Base-by-base conservation (phyloP, 2,329 filamentous ascomycete genomes). In the Fusarium tricinctum region DNA sequence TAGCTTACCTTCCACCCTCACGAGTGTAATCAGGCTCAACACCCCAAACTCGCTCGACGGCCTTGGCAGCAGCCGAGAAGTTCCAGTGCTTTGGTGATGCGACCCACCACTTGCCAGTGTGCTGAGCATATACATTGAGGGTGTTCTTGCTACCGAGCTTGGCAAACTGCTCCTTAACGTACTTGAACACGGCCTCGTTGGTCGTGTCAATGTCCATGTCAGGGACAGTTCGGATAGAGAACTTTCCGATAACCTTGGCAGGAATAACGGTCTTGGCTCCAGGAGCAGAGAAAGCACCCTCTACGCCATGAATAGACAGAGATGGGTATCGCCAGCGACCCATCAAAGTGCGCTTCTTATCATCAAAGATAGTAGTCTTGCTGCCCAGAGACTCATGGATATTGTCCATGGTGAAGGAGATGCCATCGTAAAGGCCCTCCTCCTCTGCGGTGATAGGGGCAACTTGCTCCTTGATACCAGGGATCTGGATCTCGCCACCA, bases 191-290 rank as follows among this genome's bases (percentile, higher is more conserved):
- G 44, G 91, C 86, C 77, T 89, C 87, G 82, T 97, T 97, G 75
- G 97, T 97, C 77, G 91, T 89, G 58, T 93, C 90, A 73, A 93
- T 93, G 78, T 97, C 92, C 96, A 99, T 99, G 83, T 99, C 89
- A 53, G 96, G 96, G 22, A 99, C 96, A 35, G 94, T 98, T 73
- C 96, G 91, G 82, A 99, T 97, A 50, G 93, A 97, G 85, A 99
- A 99, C 84, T 99, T 99, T 82, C 96, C 96, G 75, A 91, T 92
- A 59, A 99, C 96, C 85, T 97, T 97, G 76, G 96, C 95, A 5
- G 96, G 96, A 74, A 99, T 99, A 75, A 99, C 96, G 1, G 96
- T 99, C 88, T 99, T 99, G 58, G 94, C 96, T 46, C 96, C 96
- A 8, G 94, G 92, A 3, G 92, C 91, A 44, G 92, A 95, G 84